Evolutionary conservation across 2,329 filamentous ascomycete genomes (phyloP), one percentile per base, ranked within the genome.

Genomic region (Didymella pomorum): DNA sequence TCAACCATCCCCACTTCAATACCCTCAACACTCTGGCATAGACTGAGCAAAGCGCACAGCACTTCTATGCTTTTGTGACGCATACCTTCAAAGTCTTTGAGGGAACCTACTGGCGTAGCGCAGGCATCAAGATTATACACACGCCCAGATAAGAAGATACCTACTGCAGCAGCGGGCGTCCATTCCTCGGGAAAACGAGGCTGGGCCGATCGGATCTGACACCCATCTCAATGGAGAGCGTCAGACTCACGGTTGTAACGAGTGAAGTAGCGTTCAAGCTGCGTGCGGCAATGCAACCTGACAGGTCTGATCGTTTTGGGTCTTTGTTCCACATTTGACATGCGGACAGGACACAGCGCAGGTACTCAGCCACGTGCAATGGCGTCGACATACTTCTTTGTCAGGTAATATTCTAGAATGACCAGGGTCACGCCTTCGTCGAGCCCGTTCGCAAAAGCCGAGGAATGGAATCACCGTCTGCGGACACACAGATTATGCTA

Each of bases 351-450:
- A 52, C 56, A 62, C 59, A 64, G 56, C 66, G 62, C 52, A 56
- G 56, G 55, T 43, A 25, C 20, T 20, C 31, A 29, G 49, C 47
- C 70, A 76, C 68, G 65, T 73, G 70, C 61, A 23, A 47, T 44
- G 14, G 61, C 39, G 53, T 29, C 21, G 44, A 50, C 16, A 25
- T 6, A 6, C 33, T 54, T 64, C 73, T 75, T 76, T 76, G 70
- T 75, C 69, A 55, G 51, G 58, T 52, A 64, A 41, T 52, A 56
- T 73, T 72, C 70, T 65, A 67, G 71, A 72, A 73, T 42, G 39
- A 56, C 52, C 26, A 57, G 42, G 29, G 52, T 43, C 54, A 16
- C 21, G 45, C 44, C 52, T 50, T 56, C 51, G 46, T 39, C 55
- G 50, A 45, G 49, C 48, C 66, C 63, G 62, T 59, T 67, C 60